Conservation (phyloP, 352 stramenopile genomes). For the Pythium aphanidermatum region DNA sequence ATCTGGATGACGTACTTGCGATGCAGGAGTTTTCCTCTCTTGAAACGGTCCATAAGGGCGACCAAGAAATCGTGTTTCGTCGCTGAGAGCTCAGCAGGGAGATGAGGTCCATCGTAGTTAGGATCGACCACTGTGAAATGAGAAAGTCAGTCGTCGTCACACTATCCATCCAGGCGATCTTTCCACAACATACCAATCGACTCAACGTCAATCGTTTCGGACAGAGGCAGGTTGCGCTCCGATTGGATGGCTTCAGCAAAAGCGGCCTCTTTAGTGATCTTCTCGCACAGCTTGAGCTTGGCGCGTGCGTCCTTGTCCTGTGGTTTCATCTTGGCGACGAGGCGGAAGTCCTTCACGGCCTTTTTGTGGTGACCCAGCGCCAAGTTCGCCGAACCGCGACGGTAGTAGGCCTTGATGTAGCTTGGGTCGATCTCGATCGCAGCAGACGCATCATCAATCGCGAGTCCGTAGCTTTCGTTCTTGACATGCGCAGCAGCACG, state of each 20-base stretch:
- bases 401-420: conserved; percentile 99
- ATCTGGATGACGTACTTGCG: conserved; percentile 97
- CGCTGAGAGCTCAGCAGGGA: conserved; percentile 47
- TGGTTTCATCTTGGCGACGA: conserved; percentile 94
- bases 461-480: conserved; percentile 97
- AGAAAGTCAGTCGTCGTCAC: too few relatives aligned
- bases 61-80: conserved; percentile 85
- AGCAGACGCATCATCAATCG: conserved; percentile 94
- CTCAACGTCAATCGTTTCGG: conserved; percentile 89
- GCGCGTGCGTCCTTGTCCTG: conserved; percentile 90
- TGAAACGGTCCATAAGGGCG: conserved; percentile 94
- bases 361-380: conserved; percentile 96
- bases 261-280: conserved; percentile 93
- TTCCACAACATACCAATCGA: conserved; percentile 46
- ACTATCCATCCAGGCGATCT: too few relatives aligned
- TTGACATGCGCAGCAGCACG: conserved; percentile 96
- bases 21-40: conserved; percentile 96
- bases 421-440: conserved; percentile 91
- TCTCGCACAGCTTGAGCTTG: conserved; percentile 96
- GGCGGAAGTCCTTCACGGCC: conserved; percentile 95
- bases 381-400: conserved; percentile 94
- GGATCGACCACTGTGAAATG: conserved; percentile 74
- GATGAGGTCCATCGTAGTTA: conserved; percentile 70
- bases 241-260: conserved; percentile 97
- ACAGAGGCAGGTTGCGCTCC: conserved; percentile 91